Percentiles rank a stretch among this genome's conserved stretches.
These are phyloP conservation scores for Cutaneotrichosporon dermatis DNA, from an alignment of 1,284 basidiomycete species.

Conservation along the genomic window DNA sequence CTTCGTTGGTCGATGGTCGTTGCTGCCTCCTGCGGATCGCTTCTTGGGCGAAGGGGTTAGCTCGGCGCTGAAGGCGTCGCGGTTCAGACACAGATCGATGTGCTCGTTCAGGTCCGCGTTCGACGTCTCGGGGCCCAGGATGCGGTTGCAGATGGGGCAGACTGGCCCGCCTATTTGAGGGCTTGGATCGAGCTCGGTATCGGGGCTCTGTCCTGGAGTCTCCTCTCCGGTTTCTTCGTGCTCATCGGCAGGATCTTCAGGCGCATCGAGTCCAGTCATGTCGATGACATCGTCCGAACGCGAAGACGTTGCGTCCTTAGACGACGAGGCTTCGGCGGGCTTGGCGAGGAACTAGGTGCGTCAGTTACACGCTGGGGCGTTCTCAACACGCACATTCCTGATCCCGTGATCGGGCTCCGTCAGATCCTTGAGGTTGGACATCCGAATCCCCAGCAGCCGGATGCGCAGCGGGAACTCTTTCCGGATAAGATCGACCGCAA, in stretches of 20 bases:
- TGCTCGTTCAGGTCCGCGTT: slow-evolving; percentile 46
- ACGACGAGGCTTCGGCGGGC: background rate
- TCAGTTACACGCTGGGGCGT: too few species aligned
- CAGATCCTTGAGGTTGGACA: slow-evolving; percentile 79
- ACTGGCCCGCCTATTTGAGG: slow-evolving; percentile 22
- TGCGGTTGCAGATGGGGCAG: slow-evolving; percentile 42
- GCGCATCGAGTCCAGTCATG: slow-evolving; percentile 8
- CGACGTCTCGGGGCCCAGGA: slow-evolving; percentile 29
- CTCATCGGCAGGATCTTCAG: slow-evolving; percentile 17
- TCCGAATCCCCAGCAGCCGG: slow-evolving; percentile 72
- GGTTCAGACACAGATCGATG: slow-evolving; percentile 44
- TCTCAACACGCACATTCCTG: too few species aligned
- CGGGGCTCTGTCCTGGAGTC: background rate
- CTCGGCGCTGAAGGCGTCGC: slow-evolving; percentile 29
- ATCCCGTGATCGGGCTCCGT: slow-evolving; percentile 39
- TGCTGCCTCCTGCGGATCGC: background rate
- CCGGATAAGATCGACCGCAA: slow-evolving; percentile 74
- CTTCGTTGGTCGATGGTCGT: background rate
- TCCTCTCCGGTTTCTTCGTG: background rate
- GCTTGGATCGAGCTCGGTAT: slow-evolving; percentile 11
- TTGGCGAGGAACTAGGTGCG: slow-evolving; percentile 30
- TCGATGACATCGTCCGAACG: slow-evolving; percentile 7
- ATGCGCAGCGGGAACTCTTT: slow-evolving; percentile 71
- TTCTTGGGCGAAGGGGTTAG: slow-evolving; percentile 21
- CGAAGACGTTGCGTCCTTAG: background rate